Evolutionary conservation across 371 early-diverging fungal genomes (phyloP), one percentile per base, ranked within the genome.

Genomic region (Phascolomyces articulosus): DNA sequence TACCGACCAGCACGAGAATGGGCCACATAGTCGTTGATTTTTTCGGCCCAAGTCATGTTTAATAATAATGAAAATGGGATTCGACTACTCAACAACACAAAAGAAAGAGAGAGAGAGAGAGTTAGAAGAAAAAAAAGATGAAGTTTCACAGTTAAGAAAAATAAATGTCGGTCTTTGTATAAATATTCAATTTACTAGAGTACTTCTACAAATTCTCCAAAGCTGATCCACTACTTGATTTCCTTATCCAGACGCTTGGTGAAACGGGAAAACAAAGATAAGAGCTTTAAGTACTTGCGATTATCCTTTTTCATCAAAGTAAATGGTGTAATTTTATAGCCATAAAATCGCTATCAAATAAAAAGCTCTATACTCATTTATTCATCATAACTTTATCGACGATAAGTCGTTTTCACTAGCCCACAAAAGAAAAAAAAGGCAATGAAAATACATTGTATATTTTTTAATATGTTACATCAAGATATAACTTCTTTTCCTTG

Each of bases 1-100:
- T 80, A 87, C 24, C 74, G 72, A 11, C 91, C 91, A 31, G 87
- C 47, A 9, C 56, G 21, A 9, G 88, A 81, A 21, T 63, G 65
- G n/a, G 90, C 90, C 8, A 89, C 81, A 26, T 60, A 58, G 18
- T 65, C 67, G 64, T 90, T 88, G 56, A 87, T 68, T 40, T 65
- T 78, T 31, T 81, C 79, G 20, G 74, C 38, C 64, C 65, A 67
- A 53, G 62, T 41, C 69, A 69, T 69, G 10, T 16, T 27, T 56
- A 9, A 1, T 16, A 31, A 21, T 20, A 15, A 38, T 9, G 29
- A 56, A 44, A n/a, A n/a, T 18, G 44, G 16, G 44, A 44, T 44
- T 13, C 16, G 18, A 13, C 44, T 16, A 44, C 4, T 16, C 2
- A 44, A 44, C 4, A n/a, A 24, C 24, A 24, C 51, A 15, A 51